These are phyloP conservation scores for Carex cristatella DNA, from an alignment of 176 grass and related monocot genomes.

Conservation along the genomic window DNA sequence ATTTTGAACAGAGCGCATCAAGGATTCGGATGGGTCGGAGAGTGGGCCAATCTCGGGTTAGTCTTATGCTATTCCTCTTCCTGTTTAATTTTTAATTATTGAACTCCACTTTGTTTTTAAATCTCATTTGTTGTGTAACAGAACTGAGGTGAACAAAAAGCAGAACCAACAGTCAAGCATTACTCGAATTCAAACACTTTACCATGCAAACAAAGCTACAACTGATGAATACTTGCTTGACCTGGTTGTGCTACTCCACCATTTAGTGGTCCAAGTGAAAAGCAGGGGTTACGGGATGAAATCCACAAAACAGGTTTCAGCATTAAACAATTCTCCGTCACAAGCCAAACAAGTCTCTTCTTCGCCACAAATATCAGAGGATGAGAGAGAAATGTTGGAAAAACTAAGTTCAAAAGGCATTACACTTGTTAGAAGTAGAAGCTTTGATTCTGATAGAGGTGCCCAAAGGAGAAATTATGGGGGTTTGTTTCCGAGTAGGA, in stretches of 20 bases:
- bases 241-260: slow-evolving; percentile 80
- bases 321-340: slow-evolving; percentile 35
- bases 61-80: slow-evolving; percentile 25
- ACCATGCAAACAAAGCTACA: slow-evolving; percentile 70
- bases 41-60: slow-evolving; percentile 95
- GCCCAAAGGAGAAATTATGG: slow-evolving; percentile 21
- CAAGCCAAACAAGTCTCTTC: not conserved
- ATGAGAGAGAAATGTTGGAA: slow-evolving; percentile 44
- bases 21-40: slow-evolving; percentile 97
- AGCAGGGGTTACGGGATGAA: slow-evolving; percentile 61
- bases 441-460: slow-evolving; percentile 28
- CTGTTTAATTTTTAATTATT: not conserved
- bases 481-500: slow-evolving; percentile 46
- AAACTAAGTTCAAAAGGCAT: slow-evolving; percentile 30
- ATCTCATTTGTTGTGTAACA: slow-evolving; percentile 14
- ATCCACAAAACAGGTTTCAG: slow-evolving; percentile 19
- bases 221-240: slow-evolving; percentile 69
- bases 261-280: slow-evolving; percentile 78
- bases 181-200: slow-evolving; percentile 69
- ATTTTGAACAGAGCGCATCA: slow-evolving; percentile 70
- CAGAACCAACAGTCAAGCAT: slow-evolving; percentile 31
- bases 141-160: slow-evolving; percentile 68
- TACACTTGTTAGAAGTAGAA: slow-evolving; percentile 63
- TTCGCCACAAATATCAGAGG: slow-evolving; percentile 31
- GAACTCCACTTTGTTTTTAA: not conserved